phyloP scores from a whole-genome alignment of 257 asterid species.

The Jaltomata sinuosa region DNA sequence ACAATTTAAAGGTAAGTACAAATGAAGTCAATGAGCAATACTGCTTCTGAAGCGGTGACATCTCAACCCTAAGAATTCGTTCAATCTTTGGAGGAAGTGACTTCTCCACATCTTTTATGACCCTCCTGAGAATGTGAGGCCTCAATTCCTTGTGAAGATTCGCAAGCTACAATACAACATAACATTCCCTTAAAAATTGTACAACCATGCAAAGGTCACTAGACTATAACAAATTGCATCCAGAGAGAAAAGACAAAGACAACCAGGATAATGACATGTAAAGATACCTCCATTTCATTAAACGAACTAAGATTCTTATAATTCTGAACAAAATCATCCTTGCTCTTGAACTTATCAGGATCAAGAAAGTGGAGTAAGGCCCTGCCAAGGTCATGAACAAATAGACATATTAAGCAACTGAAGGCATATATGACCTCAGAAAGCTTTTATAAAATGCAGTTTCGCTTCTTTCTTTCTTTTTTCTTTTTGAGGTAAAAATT shows the following conservation, averaged over 20 bases:
- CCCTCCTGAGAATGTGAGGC: conserved; percentile 98
- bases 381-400: conserved; percentile 38
- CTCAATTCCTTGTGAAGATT: conserved; percentile 97
- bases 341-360: conserved; percentile 75
- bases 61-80: conserved; percentile 98
- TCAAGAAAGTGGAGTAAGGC: conserved; percentile 99
- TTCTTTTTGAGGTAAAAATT: not conserved
- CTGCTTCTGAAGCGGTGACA: conserved; percentile 99
- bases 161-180: conserved; percentile 48
- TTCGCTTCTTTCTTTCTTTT: not conserved
- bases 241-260: not conserved
- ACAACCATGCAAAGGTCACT: not conserved
- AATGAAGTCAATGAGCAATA: conserved; percentile 15
- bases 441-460: not conserved
- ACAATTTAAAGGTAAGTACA: not conserved
- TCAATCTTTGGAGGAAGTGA: conserved; percentile 98
- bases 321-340: conserved; percentile 87
- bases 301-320: conserved; percentile 94
- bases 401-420: conserved; percentile 6
- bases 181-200: not conserved
- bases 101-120: conserved; percentile 98
- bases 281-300: conserved; percentile 73
- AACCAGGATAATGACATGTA: not conserved
- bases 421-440: not conserved
- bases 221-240: not conserved